These are phyloP conservation scores for Paecilomyces fulvus DNA, from an alignment of 2,329 filamentous ascomycete genomes.

Conservation along the genomic window DNA sequence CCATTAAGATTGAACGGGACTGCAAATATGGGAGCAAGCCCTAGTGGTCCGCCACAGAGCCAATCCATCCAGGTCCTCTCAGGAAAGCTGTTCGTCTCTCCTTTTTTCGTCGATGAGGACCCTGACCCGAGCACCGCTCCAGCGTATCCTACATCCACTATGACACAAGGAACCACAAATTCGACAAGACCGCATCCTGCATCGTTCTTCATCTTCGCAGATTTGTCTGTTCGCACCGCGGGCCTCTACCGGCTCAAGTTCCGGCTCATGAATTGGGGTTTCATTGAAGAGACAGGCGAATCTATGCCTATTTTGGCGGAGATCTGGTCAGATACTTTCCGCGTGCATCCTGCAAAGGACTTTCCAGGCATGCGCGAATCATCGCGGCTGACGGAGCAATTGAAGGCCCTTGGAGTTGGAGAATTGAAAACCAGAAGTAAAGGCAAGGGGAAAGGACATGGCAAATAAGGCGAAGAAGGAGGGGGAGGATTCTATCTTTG, in stretches of 20 bases:
- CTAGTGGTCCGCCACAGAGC: constrained; percentile 11
- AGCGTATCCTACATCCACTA: constrained; percentile 20
- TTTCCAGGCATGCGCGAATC: constrained; percentile 37
- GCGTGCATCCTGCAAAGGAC: constrained; percentile 35
- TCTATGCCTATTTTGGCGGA: constrained; percentile 31
- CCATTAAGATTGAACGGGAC: constrained; percentile 3
- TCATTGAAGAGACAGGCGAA: constrained; percentile 24
- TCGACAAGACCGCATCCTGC: constrained; percentile 20
- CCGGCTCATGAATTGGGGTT: constrained; percentile 35
- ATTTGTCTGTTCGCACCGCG: constrained; percentile 38
- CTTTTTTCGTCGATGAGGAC: constrained; percentile 34
- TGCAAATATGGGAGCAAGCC: constrained; percentile 11
- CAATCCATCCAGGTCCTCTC: constrained; percentile 24
- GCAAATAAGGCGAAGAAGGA: constrained; percentile 8
- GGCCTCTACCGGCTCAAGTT: constrained; percentile 39
- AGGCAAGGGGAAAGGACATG: constrained; percentile 25
- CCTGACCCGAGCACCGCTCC: constrained; percentile 36
- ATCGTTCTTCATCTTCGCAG: constrained; percentile 41
- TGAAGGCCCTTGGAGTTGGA: constrained; percentile 34
- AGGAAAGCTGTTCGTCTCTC: constrained; percentile 33
- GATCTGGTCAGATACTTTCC: constrained; percentile 33
- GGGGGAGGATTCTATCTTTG: not conserved
- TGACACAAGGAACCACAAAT: constrained; percentile 1
- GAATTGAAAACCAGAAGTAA: constrained; percentile 34
- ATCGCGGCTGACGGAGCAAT: constrained; percentile 26